Evolutionary conservation across 306 rosid species (phyloP).

Genomic region (Fragaria ananassa): DNA sequence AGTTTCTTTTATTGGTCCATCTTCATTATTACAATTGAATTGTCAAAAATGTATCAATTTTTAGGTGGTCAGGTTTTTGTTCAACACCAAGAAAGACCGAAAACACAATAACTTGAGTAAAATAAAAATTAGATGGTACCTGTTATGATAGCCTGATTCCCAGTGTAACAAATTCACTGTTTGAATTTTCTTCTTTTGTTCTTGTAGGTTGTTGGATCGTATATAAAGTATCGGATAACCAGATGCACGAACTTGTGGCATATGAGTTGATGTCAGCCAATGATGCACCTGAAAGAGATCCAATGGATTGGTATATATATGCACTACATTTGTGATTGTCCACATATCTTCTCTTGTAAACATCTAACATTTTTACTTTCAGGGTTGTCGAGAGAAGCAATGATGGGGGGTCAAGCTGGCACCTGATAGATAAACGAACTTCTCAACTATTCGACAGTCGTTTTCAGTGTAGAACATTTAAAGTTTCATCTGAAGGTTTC

Average conservation of each 20-base stretch:
- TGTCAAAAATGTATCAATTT: background rate
- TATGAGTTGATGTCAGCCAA: slow-evolving; percentile 92
- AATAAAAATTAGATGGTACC: background rate
- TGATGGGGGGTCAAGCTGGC: slow-evolving; percentile 74
- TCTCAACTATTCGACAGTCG: slow-evolving; percentile 61
- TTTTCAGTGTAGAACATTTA: slow-evolving; percentile 59
- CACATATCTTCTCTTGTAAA: background rate
- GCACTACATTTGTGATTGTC: background rate
- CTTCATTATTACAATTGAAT: background rate
- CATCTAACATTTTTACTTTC: slow-evolving; percentile 12
- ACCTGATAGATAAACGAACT: slow-evolving; percentile 59
- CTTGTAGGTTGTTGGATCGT: slow-evolving; percentile 75
- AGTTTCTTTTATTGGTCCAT: background rate
- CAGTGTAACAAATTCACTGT: background rate
- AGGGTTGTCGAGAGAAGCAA: slow-evolving; percentile 90
- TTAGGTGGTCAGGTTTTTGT: background rate
- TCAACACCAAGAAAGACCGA: background rate
- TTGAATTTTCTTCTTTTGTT: background rate
- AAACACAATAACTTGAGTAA: background rate
- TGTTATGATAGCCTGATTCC: background rate
- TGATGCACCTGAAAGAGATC: slow-evolving; percentile 97
- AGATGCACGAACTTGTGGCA: slow-evolving; percentile 70
- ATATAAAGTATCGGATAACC: slow-evolving; percentile 48
- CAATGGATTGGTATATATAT: slow-evolving; percentile 72
- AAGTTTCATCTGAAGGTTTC: slow-evolving; percentile 37